Evolutionary conservation across 495 filamentous ascomycete species (phyloP).

Genomic region (Aspergillus coremiiformis): DNA sequence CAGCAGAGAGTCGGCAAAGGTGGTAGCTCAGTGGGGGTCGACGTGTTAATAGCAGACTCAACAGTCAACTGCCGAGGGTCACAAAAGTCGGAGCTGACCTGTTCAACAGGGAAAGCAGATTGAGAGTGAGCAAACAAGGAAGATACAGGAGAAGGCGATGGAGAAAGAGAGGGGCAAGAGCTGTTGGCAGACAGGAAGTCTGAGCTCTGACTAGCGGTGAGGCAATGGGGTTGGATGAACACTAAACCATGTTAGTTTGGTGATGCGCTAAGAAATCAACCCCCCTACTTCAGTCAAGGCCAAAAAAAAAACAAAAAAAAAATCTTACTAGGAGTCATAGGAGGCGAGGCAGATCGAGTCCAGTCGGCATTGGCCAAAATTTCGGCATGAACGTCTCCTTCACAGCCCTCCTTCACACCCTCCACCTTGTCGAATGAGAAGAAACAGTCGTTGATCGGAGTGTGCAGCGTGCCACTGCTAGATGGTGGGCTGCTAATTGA

Average conservation of each 20-base stretch:
- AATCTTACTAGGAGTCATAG: slow-evolving; percentile 74
- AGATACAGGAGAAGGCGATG: slow-evolving; percentile 65
- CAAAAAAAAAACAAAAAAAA: slow-evolving; percentile 10
- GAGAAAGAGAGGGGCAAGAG: slow-evolving; percentile 71
- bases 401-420: slow-evolving; percentile 73
- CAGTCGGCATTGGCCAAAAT: slow-evolving; percentile 71
- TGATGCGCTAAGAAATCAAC: not conserved
- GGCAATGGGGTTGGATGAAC: slow-evolving; percentile 70
- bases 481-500: slow-evolving; percentile 79
- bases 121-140: slow-evolving; percentile 60
- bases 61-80: slow-evolving; percentile 90
- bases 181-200: slow-evolving; percentile 63
- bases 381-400: slow-evolving; percentile 67
- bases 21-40: slow-evolving; percentile 57
- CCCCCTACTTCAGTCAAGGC: not conserved
- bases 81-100: slow-evolving; percentile 60
- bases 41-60: slow-evolving; percentile 47
- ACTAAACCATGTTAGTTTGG: slow-evolving; percentile 45
- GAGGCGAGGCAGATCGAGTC: slow-evolving; percentile 69
- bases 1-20: slow-evolving; percentile 60
- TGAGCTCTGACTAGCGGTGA: slow-evolving; percentile 54
- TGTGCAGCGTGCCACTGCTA: slow-evolving; percentile 67
- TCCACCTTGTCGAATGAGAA: slow-evolving; percentile 66
- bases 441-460: slow-evolving; percentile 74
- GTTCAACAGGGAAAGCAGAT: slow-evolving; percentile 33